Evolutionary conservation across 2,329 filamentous ascomycete genomes (phyloP).

Genomic region (Clonostachys rosea): DNA sequence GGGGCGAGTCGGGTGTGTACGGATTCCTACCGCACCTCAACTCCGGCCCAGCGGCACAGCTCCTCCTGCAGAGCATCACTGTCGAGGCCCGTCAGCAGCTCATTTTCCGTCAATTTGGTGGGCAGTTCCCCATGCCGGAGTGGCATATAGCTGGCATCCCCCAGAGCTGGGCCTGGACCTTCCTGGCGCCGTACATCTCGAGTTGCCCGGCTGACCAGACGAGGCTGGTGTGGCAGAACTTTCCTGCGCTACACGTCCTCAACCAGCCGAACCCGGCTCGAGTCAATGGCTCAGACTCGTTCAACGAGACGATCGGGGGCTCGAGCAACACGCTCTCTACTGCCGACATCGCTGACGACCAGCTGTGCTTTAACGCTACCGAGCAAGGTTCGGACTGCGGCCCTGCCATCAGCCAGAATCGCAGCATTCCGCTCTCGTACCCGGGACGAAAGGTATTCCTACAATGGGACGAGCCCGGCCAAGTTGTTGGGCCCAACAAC

Average conservation of each 20-base stretch:
- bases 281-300: slow-evolving; percentile 55
- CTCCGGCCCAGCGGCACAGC: slow-evolving; percentile 66
- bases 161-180: slow-evolving; percentile 81
- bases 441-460: slow-evolving; percentile 69
- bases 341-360: slow-evolving; percentile 30
- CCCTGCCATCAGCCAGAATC: slow-evolving; percentile 64
- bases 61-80: slow-evolving; percentile 72
- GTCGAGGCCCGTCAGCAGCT: slow-evolving; percentile 80
- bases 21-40: slow-evolving; percentile 77
- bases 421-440: slow-evolving; percentile 66
- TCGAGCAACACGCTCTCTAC: slow-evolving; percentile 51
- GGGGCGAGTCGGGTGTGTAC: slow-evolving; percentile 75
- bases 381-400: slow-evolving; percentile 51
- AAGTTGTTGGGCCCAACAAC: slow-evolving; percentile 72
- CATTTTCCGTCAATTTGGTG: slow-evolving; percentile 78
- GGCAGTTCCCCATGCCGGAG: slow-evolving; percentile 75
- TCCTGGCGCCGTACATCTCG: slow-evolving; percentile 76
- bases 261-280: slow-evolving; percentile 75
- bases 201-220: slow-evolving; percentile 71
- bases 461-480: slow-evolving; percentile 67
- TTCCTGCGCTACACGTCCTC: slow-evolving; percentile 64
- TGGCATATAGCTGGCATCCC: slow-evolving; percentile 79
- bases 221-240: slow-evolving; percentile 80
- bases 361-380: slow-evolving; percentile 55
- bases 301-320: slow-evolving; percentile 60